Base-by-base conservation (phyloP, 768 basidiomycete genomes). In the Suillus decipiens region DNA sequence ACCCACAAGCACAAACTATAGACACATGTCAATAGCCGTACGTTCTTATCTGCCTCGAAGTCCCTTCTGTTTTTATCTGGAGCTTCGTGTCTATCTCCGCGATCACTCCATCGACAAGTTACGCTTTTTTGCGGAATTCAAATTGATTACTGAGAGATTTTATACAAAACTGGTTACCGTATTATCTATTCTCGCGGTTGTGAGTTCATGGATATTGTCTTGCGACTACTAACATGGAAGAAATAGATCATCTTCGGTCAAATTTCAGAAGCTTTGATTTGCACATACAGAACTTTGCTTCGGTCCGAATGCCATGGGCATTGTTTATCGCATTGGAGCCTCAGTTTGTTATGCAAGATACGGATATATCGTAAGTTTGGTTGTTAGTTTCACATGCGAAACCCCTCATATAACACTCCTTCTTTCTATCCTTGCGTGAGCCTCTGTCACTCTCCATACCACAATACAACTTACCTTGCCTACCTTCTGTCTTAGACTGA, bases 1-100 rank as follows among this genome's bases (percentile, higher is more conserved):
- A n/a, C n/a, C 28, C 28, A 28, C 28, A 28, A 28, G 10, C 1
- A 9, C 15, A 50, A 28, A 28, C 14, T 3, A 9, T 28, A 15
- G 47, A 24, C 47, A 28, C 15, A 50, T 50, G 24, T 9, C 24
- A 50, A 24, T 28, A 48, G 24, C 15, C 14, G 8, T 31, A 17
- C 28, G 3, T 15, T 50, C 48, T 50, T 50, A 50, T 50, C 48
- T 31, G 14, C 48, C 47, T 28, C 12, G 22, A 22, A 22, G 45
- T 12, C 22, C 11, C 6, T 47, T 47, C 45, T 47, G 11, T 50
- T 48, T 50, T 50, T 17, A 50, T 28, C 22, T 17, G 9, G 24
- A 50, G 15, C 28, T 50, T 50, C 14, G 15, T 17, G 48, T 33
- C 51, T 53, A 33, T 53, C 51, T 53, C 51, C 51, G 51, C 51